A percentile compares a stretch with the other conserved stretches of the same genome.
phyloP scores from a whole-genome alignment of 495 filamentous ascomycete genomes.

The Trichocladium uniseriatum region DNA sequence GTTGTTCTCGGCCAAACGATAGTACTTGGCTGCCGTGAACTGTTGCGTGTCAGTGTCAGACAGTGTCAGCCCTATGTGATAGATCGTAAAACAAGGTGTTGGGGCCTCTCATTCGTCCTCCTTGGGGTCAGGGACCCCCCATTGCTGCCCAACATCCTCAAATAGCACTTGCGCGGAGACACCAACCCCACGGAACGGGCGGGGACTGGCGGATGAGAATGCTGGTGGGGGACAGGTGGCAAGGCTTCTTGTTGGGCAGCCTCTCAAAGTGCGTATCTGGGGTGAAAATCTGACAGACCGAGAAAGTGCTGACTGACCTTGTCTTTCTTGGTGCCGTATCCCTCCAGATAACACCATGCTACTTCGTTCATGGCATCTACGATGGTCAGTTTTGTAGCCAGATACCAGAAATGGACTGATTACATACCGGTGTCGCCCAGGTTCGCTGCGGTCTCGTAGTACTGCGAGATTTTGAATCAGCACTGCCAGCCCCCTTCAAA shows the following conservation, averaged over 20 bases:
- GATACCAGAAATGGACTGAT: neutral
- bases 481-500: constrained; percentile 2
- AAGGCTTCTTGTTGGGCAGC: neutral
- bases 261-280: neutral
- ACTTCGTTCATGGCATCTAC: constrained; percentile 94
- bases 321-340: constrained; percentile 91
- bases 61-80: constrained; percentile 33
- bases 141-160: constrained; percentile 8
- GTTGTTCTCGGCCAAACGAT: constrained; percentile 80
- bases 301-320: constrained; percentile 57
- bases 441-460: constrained; percentile 95
- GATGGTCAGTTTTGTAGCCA: constrained; percentile 13
- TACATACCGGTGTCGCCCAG: constrained; percentile 68
- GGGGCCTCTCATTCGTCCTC: constrained; percentile 5
- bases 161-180: too few species aligned
- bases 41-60: constrained; percentile 29
- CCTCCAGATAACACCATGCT: constrained; percentile 91
- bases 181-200: too few species aligned
- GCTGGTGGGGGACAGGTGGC: constrained; percentile 5
- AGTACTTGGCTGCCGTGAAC: constrained; percentile 85
- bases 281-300: neutral
- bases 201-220: neutral
- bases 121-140: neutral
- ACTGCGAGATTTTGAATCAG: constrained; percentile 39
- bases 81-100: constrained; percentile 3